phyloP scores from a whole-genome alignment of 1,139 yeast genomes.

The Candida glucosophila region DNA sequence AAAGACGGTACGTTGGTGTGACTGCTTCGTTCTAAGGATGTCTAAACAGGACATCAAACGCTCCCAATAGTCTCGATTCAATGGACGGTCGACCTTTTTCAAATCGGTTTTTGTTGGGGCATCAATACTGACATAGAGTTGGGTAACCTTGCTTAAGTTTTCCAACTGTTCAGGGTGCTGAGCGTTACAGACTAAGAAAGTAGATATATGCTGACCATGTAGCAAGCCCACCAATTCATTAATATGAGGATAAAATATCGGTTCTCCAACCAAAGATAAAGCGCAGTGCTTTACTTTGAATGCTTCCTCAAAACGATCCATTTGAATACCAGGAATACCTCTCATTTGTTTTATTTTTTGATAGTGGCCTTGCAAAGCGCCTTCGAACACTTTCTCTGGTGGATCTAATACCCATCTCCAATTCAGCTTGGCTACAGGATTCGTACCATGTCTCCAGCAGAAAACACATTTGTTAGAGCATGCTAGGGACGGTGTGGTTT shows the following conservation, averaged over 20 bases:
- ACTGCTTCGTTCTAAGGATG: constrained; percentile 61
- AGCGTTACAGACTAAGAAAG: constrained; percentile 89
- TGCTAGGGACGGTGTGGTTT: constrained; percentile 86
- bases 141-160: constrained; percentile 69
- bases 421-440: constrained; percentile 84
- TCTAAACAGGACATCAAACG: constrained; percentile 74
- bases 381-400: constrained; percentile 75
- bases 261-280: constrained; percentile 86
- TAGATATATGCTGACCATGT: constrained; percentile 70
- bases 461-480: constrained; percentile 94
- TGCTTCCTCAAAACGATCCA: constrained; percentile 86
- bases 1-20: constrained; percentile 84
- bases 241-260: constrained; percentile 86
- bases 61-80: constrained; percentile 90
- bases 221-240: constrained; percentile 75
- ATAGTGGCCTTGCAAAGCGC: constrained; percentile 85
- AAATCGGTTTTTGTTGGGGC: constrained; percentile 79
- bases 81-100: constrained; percentile 80
- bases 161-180: constrained; percentile 86
- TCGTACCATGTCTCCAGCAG: constrained; percentile 97
- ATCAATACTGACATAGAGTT: constrained; percentile 85
- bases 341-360: constrained; percentile 88
- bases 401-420: constrained; percentile 97
- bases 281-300: constrained; percentile 88
- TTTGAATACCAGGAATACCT: constrained; percentile 91